Percentiles rank a stretch among this genome's conserved stretches.
These are phyloP conservation scores for Corymbia maculata DNA, from an alignment of 345 rosid genomes.

Conservation along the genomic window DNA sequence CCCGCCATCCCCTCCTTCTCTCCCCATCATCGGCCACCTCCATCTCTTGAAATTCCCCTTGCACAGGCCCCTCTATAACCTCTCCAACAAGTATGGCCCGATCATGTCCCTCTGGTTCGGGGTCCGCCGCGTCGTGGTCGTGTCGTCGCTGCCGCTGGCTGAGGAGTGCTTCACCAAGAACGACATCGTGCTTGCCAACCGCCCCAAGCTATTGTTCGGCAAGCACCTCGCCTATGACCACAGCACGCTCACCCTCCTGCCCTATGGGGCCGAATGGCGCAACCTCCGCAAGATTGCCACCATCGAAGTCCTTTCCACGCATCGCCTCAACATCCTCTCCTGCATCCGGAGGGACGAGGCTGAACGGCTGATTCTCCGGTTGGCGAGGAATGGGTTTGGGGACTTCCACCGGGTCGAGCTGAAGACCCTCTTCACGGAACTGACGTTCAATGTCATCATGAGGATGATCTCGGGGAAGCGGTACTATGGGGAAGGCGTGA, in stretches of 20 bases:
- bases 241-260: neutral
- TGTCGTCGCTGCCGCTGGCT: neutral
- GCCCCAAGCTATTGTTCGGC: neutral
- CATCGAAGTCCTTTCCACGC: neutral
- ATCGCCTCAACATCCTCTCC: neutral
- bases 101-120: neutral
- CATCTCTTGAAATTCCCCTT: constrained; percentile 9
- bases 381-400: neutral
- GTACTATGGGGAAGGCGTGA: constrained; percentile 33
- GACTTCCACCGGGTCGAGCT: constrained; percentile 24
- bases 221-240: constrained; percentile 10
- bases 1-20: constrained; percentile 9
- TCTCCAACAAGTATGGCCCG: neutral
- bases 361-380: neutral
- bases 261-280: neutral
- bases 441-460: constrained; percentile 15
- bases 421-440: constrained; percentile 19
- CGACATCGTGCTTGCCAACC: neutral
- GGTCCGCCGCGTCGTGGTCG: neutral
- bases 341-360: neutral
- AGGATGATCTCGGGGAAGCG: constrained; percentile 49
- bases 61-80: neutral
- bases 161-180: constrained; percentile 3
- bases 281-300: neutral
- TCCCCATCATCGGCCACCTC: constrained; percentile 2